These are phyloP conservation scores for Trypanosoma mega DNA, from an alignment of 208 protist genomes.

Conservation along the genomic window DNA sequence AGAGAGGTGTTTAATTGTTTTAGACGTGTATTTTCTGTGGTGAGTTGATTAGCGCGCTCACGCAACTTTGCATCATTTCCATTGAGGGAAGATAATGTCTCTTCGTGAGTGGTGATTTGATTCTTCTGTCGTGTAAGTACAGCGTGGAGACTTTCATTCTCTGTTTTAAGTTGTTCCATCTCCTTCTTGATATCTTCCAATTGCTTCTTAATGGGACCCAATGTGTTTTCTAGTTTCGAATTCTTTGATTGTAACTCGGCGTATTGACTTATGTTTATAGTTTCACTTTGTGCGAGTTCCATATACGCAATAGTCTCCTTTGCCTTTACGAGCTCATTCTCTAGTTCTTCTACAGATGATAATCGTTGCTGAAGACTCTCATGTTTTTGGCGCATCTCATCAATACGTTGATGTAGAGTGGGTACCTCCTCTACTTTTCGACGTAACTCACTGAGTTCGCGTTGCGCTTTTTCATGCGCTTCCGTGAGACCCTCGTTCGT, in stretches of 20 bases:
- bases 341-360: constrained; percentile 46
- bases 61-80: constrained; percentile 64
- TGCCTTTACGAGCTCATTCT: constrained; percentile 79
- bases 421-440: constrained; percentile 51
- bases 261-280: constrained; percentile 84
- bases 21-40: constrained; percentile 62
- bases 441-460: constrained; percentile 50
- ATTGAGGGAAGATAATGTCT: constrained; percentile 42
- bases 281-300: constrained; percentile 74
- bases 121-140: constrained; percentile 56
- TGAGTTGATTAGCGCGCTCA: constrained; percentile 44
- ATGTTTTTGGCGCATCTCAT: constrained; percentile 50
- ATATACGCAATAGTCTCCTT: constrained; percentile 90
- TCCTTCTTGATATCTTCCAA: constrained; percentile 70
- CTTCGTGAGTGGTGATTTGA: constrained; percentile 62
- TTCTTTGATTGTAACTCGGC: constrained; percentile 70
- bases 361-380: constrained; percentile 59
- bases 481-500: constrained; percentile 47
- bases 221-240: constrained; percentile 66
- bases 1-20: constrained; percentile 62
- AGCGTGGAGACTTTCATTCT: constrained; percentile 66
- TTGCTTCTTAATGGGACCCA: constrained; percentile 64
- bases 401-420: constrained; percentile 38
- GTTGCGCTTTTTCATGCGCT: constrained; percentile 40
- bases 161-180: constrained; percentile 51